Evolutionary conservation across 345 rosid species (phyloP).

Genomic region (Pugionium cornutum): DNA sequence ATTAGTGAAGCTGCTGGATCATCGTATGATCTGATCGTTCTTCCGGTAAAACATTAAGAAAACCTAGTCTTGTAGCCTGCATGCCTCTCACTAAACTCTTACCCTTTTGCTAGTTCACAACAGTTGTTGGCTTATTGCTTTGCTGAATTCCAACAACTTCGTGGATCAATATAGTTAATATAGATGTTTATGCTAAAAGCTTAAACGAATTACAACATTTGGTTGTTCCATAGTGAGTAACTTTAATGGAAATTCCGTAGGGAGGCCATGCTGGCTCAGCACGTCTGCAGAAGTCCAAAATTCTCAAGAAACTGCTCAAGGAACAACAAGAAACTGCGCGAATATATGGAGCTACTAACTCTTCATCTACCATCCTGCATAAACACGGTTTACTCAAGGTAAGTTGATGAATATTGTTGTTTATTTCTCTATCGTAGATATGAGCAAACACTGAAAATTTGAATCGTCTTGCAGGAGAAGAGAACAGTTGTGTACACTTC

Average conservation of each 20-base stretch:
- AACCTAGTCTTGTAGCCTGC: background rate
- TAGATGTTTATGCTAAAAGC: background rate
- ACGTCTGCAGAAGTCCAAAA: conserved; percentile 63
- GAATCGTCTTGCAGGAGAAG: conserved; percentile 53
- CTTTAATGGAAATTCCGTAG: conserved; percentile 39
- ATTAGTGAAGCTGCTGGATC: conserved; percentile 59
- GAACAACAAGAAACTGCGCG: conserved; percentile 69
- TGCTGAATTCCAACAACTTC: background rate
- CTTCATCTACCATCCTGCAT: conserved; percentile 59
- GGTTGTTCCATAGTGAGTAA: conserved; percentile 20
- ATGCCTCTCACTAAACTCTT: background rate
- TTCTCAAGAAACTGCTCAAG: conserved; percentile 74
- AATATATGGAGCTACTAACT: conserved; percentile 72
- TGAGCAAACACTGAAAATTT: conserved; percentile 14
- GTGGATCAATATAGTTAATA: background rate
- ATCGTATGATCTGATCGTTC: conserved; percentile 71
- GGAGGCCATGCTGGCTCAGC: conserved; percentile 70
- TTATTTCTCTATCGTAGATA: conserved; percentile 15
- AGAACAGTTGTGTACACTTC: conserved; percentile 60
- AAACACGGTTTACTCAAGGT: conserved; percentile 79
- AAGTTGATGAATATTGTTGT: conserved; percentile 1
- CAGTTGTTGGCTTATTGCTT: background rate
- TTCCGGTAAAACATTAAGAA: conserved; percentile 59
- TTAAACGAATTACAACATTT: conserved; percentile 2
- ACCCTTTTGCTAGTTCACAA: conserved; percentile 18